Conservation (phyloP, 2,329 filamentous ascomycete genomes). For the Apiospora pterosperma region DNA sequence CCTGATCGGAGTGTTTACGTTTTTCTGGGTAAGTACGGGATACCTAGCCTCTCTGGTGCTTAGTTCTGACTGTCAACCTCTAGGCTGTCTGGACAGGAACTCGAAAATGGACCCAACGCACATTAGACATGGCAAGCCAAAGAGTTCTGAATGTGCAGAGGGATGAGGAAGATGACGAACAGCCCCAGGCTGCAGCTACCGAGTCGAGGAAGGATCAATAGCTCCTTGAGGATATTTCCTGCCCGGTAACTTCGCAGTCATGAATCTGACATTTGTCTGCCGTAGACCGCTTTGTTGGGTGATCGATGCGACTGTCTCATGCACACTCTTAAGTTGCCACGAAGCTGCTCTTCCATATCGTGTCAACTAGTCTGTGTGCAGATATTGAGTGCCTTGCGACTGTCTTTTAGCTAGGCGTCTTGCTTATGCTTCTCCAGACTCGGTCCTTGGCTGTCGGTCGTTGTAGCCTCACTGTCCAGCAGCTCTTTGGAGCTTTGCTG, state of each 20-base stretch:
- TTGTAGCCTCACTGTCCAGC: constrained; percentile 17
- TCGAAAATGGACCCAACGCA: constrained; percentile 65
- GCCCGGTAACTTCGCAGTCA: not conserved
- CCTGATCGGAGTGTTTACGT: constrained; percentile 74
- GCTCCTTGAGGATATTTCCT: constrained; percentile 6
- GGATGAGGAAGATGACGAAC: constrained; percentile 43
- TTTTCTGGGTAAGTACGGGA: constrained; percentile 61
- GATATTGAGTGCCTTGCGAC: constrained; percentile 57
- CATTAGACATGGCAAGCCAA: constrained; percentile 76
- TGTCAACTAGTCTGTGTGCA: constrained; percentile 98
- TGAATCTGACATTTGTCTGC: not conserved
- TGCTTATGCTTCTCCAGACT: constrained; percentile 38
- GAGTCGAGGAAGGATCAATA: constrained; percentile 15
- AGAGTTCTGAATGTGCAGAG: constrained; percentile 78
- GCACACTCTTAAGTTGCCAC: constrained; percentile 99
- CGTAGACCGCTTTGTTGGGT: not conserved
- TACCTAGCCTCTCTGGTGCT: constrained; percentile 8
- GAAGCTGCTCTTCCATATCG: constrained; percentile 69
- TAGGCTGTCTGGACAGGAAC: constrained; percentile 81
- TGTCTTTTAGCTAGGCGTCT: constrained; percentile 48
- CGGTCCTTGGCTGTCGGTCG: constrained; percentile 31
- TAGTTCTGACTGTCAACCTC: not conserved
- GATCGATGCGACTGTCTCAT: constrained; percentile 27
- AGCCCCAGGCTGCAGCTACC: constrained; percentile 22
- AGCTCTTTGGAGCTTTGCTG: constrained; percentile 20